These are phyloP conservation scores for Fraxinus excelsior DNA, from an alignment of 257 asterid species.

Conservation along the genomic window DNA sequence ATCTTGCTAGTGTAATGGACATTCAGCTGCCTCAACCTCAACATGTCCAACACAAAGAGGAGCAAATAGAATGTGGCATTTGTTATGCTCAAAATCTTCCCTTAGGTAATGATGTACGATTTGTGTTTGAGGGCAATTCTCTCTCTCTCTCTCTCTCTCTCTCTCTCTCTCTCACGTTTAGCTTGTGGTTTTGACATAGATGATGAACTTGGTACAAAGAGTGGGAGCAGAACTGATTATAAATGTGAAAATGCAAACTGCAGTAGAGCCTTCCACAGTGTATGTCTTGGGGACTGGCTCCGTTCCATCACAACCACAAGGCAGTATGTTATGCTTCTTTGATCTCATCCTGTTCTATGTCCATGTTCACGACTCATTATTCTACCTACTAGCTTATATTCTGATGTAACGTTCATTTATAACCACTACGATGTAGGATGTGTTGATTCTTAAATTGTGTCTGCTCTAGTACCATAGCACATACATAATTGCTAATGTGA, in stretches of 20 bases:
- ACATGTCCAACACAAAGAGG: slow-evolving; percentile 44
- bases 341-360: slow-evolving; percentile 9
- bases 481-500: not conserved
- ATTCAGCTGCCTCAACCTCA: slow-evolving; percentile 58
- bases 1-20: slow-evolving; percentile 53
- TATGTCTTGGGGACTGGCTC: slow-evolving; percentile 86
- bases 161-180: slow-evolving; percentile 1
- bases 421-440: not conserved
- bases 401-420: not conserved
- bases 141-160: not conserved
- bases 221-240: slow-evolving; percentile 75
- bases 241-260: slow-evolving; percentile 75
- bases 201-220: slow-evolving; percentile 74
- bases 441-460: not conserved
- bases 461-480: not conserved
- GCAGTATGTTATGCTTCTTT: slow-evolving; percentile 51
- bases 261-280: slow-evolving; percentile 66
- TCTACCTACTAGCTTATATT: not conserved
- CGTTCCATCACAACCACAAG: slow-evolving; percentile 80
- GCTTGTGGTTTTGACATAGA: slow-evolving; percentile 42
- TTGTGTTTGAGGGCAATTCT: not conserved
- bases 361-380: not conserved
- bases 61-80: slow-evolving; percentile 78
- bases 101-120: slow-evolving; percentile 42
- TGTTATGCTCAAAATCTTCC: slow-evolving; percentile 88